phyloP scores from a whole-genome alignment of 306 rosid species.

The Elaeagnus macrophylla region DNA sequence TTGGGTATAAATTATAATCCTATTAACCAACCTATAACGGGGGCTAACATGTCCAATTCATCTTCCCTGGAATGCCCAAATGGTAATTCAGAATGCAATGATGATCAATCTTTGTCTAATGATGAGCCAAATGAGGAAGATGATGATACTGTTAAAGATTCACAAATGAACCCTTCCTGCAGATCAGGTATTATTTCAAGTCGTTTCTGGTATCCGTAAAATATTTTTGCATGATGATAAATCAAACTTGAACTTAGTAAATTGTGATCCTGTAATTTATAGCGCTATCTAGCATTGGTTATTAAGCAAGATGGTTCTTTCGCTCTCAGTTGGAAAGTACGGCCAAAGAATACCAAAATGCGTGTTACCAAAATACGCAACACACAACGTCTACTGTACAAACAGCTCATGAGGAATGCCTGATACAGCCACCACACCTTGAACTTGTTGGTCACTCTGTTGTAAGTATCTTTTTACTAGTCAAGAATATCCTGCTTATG shows the following conservation, averaged over 20 bases:
- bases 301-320: conserved; percentile 4
- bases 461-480: conserved; percentile 35
- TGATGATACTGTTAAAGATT: conserved; percentile 46
- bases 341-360: no score
- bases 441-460: conserved; percentile 94
- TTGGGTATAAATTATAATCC: conserved; percentile 62
- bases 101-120: conserved; percentile 64
- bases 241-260: neutral
- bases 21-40: conserved; percentile 34
- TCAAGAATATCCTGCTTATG: neutral
- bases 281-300: neutral
- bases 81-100: conserved; percentile 73
- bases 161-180: conserved; percentile 41
- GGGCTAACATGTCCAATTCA: conserved; percentile 49
- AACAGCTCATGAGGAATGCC: conserved; percentile 40
- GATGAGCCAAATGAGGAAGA: conserved; percentile 64
- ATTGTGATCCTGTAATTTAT: neutral
- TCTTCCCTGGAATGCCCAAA: conserved; percentile 64
- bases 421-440: conserved; percentile 59
- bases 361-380: conserved; percentile 47
- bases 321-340: conserved; percentile 34
- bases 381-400: conserved; percentile 42
- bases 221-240: neutral
- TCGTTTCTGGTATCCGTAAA: neutral
- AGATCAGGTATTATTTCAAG: conserved; percentile 48